Evolutionary conservation across 1,284 basidiomycete genomes (phyloP).

Genomic region (Boletellus dicymbophilus): DNA sequence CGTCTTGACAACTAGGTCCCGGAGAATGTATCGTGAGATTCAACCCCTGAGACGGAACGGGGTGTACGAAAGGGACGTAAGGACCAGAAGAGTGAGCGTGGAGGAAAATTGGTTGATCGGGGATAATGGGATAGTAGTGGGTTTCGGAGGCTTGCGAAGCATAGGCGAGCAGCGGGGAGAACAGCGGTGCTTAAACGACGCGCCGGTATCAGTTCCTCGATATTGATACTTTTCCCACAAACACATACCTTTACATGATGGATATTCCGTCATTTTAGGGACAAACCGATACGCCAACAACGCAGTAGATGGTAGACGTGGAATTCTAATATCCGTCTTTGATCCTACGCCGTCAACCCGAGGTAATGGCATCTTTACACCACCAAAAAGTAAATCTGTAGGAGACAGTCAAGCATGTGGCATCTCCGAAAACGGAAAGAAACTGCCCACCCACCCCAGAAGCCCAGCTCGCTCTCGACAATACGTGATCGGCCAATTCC

Average conservation of each 20-base stretch:
- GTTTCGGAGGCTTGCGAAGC: constrained; percentile 60
- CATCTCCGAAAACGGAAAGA: neutral
- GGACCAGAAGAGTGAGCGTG: constrained; percentile 77
- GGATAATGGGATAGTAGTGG: constrained; percentile 63
- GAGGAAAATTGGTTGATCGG: constrained; percentile 49
- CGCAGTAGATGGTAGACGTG: constrained; percentile 55
- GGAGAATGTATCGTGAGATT: constrained; percentile 61
- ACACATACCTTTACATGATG: constrained; percentile 27
- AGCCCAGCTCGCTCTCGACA: constrained; percentile 36
- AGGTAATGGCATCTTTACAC: constrained; percentile 33
- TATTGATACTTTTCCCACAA: neutral
- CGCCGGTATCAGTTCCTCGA: constrained; percentile 6
- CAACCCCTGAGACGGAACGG: constrained; percentile 38
- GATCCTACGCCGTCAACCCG: constrained; percentile 26
- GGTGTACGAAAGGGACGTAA: constrained; percentile 43
- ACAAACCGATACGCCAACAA: constrained; percentile 64
- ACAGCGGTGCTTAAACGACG: constrained; percentile 40
- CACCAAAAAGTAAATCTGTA: constrained; percentile 42
- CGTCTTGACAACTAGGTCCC: constrained; percentile 46
- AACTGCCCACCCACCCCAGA: constrained; percentile 44
- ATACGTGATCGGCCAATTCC: constrained; percentile 42
- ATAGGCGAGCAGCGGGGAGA: constrained; percentile 61
- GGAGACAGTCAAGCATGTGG: constrained; percentile 12
- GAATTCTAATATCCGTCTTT: constrained; percentile 42
- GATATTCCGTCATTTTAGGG: constrained; percentile 18